These are phyloP conservation scores for Reticulascus tulasneorum DNA, from an alignment of 2,329 filamentous ascomycete genomes.

Conservation along the genomic window DNA sequence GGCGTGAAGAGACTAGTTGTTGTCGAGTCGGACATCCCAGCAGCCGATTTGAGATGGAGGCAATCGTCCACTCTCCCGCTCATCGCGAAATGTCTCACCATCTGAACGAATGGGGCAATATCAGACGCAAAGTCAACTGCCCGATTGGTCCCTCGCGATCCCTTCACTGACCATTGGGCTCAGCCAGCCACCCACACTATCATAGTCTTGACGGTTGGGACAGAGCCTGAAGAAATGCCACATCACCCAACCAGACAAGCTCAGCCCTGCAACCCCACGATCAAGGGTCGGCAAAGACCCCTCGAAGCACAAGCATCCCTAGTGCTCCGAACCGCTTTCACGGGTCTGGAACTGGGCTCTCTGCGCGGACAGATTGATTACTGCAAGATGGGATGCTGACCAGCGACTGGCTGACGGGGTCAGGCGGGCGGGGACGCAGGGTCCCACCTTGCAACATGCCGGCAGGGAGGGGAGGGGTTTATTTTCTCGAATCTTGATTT, in stretches of 20 bases:
- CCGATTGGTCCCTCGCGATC: too few species aligned
- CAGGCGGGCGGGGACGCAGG: conserved; percentile 2
- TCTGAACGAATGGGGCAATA: too few species aligned
- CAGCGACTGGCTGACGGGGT: background rate
- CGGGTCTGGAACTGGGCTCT: background rate
- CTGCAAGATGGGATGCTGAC: background rate
- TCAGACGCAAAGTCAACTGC: too few species aligned
- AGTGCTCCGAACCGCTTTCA: background rate
- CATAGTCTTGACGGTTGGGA: conserved; percentile 13
- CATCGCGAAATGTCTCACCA: too few species aligned
- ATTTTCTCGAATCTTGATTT: conserved; percentile 12
- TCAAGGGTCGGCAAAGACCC: too few species aligned
- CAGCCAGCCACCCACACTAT: too few species aligned
- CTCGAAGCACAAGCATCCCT: background rate
- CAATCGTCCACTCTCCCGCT: too few species aligned
- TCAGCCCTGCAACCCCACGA: conserved; percentile 15
- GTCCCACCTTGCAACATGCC: conserved; percentile 2
- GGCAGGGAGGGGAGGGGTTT: background rate
- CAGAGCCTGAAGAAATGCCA: conserved; percentile 11
- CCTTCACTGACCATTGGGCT: too few species aligned
- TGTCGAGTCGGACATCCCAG: too few species aligned
- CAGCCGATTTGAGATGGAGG: too few species aligned
- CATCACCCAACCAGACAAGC: conserved; percentile 16
- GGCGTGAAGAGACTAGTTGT: too few species aligned
- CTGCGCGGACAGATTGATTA: background rate